phyloP scores from a whole-genome alignment of 202 grass and related monocot genomes.

The Thinopyrum obtusiflorum region DNA sequence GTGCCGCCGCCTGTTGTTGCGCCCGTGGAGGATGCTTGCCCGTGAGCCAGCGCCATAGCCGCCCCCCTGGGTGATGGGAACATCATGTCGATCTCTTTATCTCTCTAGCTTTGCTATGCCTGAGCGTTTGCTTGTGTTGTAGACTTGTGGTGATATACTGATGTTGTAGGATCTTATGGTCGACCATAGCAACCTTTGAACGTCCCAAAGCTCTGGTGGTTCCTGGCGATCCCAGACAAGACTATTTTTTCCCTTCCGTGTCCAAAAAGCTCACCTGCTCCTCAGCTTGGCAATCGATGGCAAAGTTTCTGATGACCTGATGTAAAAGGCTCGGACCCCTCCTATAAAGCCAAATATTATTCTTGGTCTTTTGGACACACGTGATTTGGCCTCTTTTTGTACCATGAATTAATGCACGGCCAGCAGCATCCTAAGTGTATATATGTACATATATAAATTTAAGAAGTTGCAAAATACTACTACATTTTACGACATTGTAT shows the following conservation, averaged over 20 bases:
- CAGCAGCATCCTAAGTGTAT: not conserved
- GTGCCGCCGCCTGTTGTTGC: constrained; percentile 16
- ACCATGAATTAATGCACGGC: not conserved
- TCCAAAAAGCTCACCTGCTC: constrained; percentile 22
- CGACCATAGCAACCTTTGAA: constrained; percentile 32
- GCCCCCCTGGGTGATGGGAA: constrained; percentile 63
- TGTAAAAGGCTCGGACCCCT: constrained; percentile 26
- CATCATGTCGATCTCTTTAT: constrained; percentile 35
- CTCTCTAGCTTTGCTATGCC: constrained; percentile 20
- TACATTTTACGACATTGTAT: not conserved
- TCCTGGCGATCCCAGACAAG: constrained; percentile 26
- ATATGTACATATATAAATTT: not conserved
- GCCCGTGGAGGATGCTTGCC: not conserved
- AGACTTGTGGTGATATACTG: constrained; percentile 2
- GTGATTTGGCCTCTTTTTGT: constrained; percentile 16
- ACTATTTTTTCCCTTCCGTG: not conserved
- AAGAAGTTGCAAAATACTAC: not conserved
- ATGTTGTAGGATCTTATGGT: not conserved
- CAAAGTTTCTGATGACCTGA: constrained; percentile 31
- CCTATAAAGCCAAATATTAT: constrained; percentile 46
- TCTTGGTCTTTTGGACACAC: constrained; percentile 44
- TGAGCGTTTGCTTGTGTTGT: not conserved
- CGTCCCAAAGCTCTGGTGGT: not conserved
- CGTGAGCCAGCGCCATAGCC: constrained; percentile 44
- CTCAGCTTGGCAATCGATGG: constrained; percentile 23